Evolutionary conservation across 2,329 filamentous ascomycete species (phyloP), one percentile per base, ranked within the genome.

Genomic region (Rutstroemia sp.): DNA sequence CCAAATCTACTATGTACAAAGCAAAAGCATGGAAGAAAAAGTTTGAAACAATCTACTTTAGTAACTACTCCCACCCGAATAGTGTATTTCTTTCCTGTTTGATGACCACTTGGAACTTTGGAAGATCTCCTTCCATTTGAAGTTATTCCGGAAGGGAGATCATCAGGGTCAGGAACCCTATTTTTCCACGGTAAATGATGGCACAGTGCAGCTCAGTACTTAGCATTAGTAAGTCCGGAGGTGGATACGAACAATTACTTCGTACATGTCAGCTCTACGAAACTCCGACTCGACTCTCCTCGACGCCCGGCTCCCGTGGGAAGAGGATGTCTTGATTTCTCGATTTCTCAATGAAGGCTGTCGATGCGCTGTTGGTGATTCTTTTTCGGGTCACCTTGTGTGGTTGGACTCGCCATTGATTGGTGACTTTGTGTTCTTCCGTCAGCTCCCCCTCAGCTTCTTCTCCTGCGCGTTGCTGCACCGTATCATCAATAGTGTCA

Each of bases 401-500:
- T 55, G 52, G 46, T 55, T 55, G 52, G 49, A 25, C 25, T 19
- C 5, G 37, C 37, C 44, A 51, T 45, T 44, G 53, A 55, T 55
- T 55, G 53, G 53, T n/a, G 44, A 23, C 16, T 44, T 44, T 18
- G n/a, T 46, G 18, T 14, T 41, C 38, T 42, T 23, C 18, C 14
- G 39, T 54, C 44, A 54, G 46, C 45, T 49, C 52, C 30, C 50
- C 47, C 23, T 21, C 18, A 55, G 47, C 27, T 51, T 25, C 21
- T 46, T 25, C 34, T 45, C 14, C 47, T 55, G 53, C 53, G 50
- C 5, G 47, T 27, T 37, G 45, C 25, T 39, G 47, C 38, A 38
- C 53, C 27, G 53, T 51, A 55, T 51, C 53, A 55, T 55, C 39
- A 45, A 51, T 51, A 55, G 53, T 55, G 30, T 37, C 53, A 45